Percentiles rank a stretch among this genome's conserved stretches.
Evolutionary conservation across 306 rosid genomes (phyloP).

Genomic region (Vigna trinervia): DNA sequence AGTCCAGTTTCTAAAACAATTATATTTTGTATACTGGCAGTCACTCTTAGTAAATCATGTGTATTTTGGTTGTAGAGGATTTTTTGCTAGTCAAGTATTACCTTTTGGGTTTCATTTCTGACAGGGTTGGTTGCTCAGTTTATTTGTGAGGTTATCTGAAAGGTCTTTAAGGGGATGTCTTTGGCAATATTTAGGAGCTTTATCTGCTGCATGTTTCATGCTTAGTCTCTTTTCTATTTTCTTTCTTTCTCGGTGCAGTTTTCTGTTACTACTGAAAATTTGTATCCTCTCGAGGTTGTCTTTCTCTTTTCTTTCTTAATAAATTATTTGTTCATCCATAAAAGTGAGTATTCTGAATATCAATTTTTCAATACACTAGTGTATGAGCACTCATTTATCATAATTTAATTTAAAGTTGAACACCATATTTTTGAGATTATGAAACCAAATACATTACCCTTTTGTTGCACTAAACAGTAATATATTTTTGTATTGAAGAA

Average conservation of each 20-base stretch:
- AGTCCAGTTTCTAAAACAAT: no score
- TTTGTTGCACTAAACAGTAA: constrained; percentile 1
- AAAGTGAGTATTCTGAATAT: background rate
- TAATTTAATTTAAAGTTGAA: constrained; percentile 3
- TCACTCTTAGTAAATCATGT: constrained; percentile 6
- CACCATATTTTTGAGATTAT: background rate
- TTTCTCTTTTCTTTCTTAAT: background rate
- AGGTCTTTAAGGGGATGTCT: background rate
- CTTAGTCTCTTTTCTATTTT: background rate
- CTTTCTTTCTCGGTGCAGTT: background rate
- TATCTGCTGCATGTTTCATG: background rate
- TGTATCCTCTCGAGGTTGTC: background rate
- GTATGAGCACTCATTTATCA: background rate
- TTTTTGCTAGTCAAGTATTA: background rate
- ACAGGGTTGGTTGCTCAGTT: background rate
- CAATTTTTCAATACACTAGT: background rate
- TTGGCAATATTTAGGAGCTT: background rate
- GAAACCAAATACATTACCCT: constrained; percentile 25
- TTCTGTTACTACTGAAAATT: background rate
- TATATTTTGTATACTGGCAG: constrained; percentile 3
- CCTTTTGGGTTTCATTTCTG: constrained; percentile 10
- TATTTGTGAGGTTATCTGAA: background rate
- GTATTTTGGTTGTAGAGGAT: background rate
- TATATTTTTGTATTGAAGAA: background rate
- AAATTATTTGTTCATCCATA: background rate